phyloP scores from a whole-genome alignment of 202 grass and related monocot species.

The Schoenoplectus triqueter region DNA sequence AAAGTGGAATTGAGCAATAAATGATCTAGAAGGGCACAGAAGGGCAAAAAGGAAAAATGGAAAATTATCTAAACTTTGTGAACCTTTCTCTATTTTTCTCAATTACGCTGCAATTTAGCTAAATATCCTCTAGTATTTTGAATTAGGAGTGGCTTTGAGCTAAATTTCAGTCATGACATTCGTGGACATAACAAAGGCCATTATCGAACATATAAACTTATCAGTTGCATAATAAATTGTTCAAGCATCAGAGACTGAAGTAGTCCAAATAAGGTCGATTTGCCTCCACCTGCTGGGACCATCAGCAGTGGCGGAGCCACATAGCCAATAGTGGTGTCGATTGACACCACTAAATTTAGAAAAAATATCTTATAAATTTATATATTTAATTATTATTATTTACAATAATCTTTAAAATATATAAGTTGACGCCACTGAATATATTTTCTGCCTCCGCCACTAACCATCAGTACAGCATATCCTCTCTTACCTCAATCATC shows the following conservation, averaged over 20 bases:
- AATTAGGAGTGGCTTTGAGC: neutral
- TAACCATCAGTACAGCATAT: conserved; percentile 37
- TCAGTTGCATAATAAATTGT: conserved; percentile 12
- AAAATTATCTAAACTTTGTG: neutral
- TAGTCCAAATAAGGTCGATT: conserved; percentile 59
- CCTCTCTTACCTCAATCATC: conserved; percentile 55
- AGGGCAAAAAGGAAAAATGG: neutral
- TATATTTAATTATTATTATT: too few species aligned
- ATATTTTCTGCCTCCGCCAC: too few species aligned
- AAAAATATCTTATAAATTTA: too few species aligned
- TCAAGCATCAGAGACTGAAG: conserved; percentile 58
- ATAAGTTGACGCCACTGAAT: too few species aligned
- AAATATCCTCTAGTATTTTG: too few species aligned
- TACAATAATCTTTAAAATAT: too few species aligned
- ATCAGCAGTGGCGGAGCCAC: conserved; percentile 2
- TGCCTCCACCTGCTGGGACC: conserved; percentile 70
- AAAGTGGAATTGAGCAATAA: neutral
- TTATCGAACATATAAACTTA: neutral
- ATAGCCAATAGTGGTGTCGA: too few species aligned
- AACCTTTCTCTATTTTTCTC: neutral
- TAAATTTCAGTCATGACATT: neutral
- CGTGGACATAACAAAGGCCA: neutral
- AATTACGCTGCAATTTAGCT: too few species aligned
- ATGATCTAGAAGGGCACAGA: neutral
- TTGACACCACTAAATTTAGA: too few species aligned